Evolutionary conservation across 2,329 filamentous ascomycete genomes (phyloP), one percentile per base, ranked within the genome.

Genomic region (Colletotrichum sublineola): DNA sequence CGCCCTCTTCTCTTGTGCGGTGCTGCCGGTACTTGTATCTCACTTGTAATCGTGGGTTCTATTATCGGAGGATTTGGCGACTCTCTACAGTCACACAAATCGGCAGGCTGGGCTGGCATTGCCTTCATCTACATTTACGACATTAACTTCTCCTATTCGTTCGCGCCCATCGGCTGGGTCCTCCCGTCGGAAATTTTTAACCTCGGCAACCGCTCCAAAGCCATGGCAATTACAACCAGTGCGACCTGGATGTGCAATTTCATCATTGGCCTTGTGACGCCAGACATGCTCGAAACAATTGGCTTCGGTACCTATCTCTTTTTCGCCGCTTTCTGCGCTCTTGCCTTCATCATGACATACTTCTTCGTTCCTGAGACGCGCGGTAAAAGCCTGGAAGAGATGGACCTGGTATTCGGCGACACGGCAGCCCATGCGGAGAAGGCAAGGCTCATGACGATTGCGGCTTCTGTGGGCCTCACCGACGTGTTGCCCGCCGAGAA

Each of bases 131-230:
- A 88, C 74, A 82, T 90, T 69, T 90, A 90, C 77, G 88, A 79
- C 71, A 75, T 81, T 62, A 80, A 81, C 71, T 82, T 81, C 72
- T 78, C 78, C 4, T 75, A 73, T 50, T 74, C 69, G 11, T 75
- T 73, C 57, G 85, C 86, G 0, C 86, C 87, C 18, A 84, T 86
- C 71, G 85, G 85, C 4, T 90, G 88, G 88, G 86, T 88, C 50
- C 77, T 90, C 53, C 86, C 88, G 1, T 83, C 87, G 3, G 88
- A 90, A 76, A 87, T 92, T 44, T 92, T 89, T 81, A 87, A 87
- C 2, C 78, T 90, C 0, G 86, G 84, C 9, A 88, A 86, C 57
- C 84, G 89, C 24, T 86, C 89, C 14, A 89, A 91, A 76, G 90
- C 87, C n/a, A 88, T 90, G 74, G 85, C 89, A 0, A 82, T 92